Conservation (phyloP, 225 moss, liverwort and hornwort genomes). For the Pleurozium schreberi region DNA sequence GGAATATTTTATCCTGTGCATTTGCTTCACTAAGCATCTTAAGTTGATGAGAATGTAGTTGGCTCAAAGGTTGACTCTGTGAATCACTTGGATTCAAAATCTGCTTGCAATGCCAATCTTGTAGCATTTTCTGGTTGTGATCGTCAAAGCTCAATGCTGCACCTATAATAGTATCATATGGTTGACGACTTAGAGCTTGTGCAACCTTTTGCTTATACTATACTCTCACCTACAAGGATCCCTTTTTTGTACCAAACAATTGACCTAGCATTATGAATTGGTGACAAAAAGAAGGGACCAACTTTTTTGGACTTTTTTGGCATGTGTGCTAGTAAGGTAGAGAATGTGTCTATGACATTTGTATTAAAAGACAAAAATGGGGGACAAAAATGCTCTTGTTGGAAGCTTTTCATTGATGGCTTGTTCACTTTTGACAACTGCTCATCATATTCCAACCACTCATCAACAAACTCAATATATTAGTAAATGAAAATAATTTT, state of each 20-base stretch:
- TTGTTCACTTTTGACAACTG: neutral
- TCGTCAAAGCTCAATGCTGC: neutral
- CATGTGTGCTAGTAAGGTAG: neutral
- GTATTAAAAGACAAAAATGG: neutral
- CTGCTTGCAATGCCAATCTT: neutral
- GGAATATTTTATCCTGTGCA: neutral
- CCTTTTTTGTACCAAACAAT: neutral
- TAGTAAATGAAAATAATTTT: neutral
- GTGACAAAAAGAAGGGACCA: neutral
- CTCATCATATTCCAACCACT: neutral
- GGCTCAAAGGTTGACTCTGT: neutral
- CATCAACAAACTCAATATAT: neutral
- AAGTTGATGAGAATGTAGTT: neutral
- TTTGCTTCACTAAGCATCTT: neutral
- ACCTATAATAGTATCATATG: neutral
- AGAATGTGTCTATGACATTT: neutral
- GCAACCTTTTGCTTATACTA: neutral
- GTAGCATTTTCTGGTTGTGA: neutral
- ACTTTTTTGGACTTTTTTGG: neutral
- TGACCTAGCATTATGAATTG: neutral
- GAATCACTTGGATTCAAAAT: neutral
- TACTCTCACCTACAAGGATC: fast-evolving
- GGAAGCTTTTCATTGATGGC: neutral
- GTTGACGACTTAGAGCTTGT: neutral
- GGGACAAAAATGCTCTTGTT: neutral